phyloP scores from a whole-genome alignment of 1,284 basidiomycete species.

The Austroboletus rostrupii region DNA sequence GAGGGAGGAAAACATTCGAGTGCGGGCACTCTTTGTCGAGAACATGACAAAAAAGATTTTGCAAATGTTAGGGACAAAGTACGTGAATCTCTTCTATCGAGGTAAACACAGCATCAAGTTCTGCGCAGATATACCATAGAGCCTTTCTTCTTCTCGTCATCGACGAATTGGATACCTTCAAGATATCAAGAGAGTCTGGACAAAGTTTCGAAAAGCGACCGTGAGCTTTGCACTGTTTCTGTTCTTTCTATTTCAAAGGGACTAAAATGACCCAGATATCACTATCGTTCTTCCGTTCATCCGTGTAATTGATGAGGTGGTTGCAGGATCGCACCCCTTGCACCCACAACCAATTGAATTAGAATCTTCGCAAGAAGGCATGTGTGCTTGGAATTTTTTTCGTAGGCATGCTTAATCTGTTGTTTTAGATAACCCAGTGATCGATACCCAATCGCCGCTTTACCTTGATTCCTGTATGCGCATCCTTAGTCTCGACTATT shows the following conservation, averaged over 20 bases:
- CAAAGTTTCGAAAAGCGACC: constrained; percentile 37
- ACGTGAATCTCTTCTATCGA: background rate
- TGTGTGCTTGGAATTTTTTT: background rate
- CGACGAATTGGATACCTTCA: constrained; percentile 53
- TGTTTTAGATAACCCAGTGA: constrained; percentile 19
- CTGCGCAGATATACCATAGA: constrained; percentile 35
- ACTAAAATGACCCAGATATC: constrained; percentile 37
- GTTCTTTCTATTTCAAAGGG: background rate
- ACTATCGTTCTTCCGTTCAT: constrained; percentile 50
- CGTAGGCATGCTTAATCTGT: constrained; percentile 2
- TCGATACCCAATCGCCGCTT: constrained; percentile 31
- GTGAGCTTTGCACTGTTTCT: constrained; percentile 32
- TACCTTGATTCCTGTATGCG: constrained; percentile 22
- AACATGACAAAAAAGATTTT: constrained; percentile 45
- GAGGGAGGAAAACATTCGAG: constrained; percentile 35
- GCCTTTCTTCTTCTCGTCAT: constrained; percentile 58
- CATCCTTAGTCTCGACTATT: background rate
- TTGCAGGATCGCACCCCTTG: background rate
- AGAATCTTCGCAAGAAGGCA: constrained; percentile 7
- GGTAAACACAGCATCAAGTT: background rate
- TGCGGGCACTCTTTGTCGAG: constrained; percentile 49
- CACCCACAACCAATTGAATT: background rate
- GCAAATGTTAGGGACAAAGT: constrained; percentile 52
- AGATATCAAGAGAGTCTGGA: constrained; percentile 45
- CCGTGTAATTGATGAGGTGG: constrained; percentile 13